A percentile compares a stretch with the other conserved stretches of the same genome.
phyloP scores from a whole-genome alignment of 225 moss, liverwort and hornwort species.

The Pseudisothecium myosuroides region DNA sequence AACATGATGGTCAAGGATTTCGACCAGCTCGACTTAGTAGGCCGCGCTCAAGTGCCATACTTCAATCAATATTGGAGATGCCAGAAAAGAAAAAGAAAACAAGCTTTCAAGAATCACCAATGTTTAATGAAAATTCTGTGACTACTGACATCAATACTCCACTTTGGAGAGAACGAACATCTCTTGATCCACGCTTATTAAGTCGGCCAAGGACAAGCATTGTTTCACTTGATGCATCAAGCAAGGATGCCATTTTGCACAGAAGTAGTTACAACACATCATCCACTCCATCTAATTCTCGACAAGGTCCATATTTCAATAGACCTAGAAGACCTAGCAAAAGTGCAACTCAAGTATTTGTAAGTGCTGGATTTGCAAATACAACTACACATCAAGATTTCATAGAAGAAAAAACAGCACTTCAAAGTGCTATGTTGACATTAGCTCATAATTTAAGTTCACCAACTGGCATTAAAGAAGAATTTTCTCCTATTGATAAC shows the following conservation, averaged over 20 bases:
- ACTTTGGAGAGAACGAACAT: background rate
- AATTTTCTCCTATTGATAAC: background rate
- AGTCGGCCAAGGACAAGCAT: background rate
- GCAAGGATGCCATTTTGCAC: background rate
- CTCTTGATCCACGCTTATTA: constrained; percentile 12
- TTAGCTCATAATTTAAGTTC: constrained; percentile 46
- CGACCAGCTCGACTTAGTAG: background rate
- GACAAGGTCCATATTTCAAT: background rate
- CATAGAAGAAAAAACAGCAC: constrained; percentile 33
- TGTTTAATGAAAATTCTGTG: background rate
- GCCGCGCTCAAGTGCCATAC: constrained; percentile 15
- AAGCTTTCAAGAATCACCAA: background rate
- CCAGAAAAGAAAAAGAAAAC: background rate
- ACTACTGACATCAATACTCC: background rate
- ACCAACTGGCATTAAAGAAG: background rate
- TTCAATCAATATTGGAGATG: constrained; percentile 18
- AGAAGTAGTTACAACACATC: constrained; percentile 23
- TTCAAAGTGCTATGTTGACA: constrained; percentile 65
- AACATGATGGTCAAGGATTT: background rate
- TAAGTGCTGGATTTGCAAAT: constrained; percentile 54
- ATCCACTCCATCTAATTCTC: background rate
- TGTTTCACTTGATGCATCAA: background rate
- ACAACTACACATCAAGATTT: constrained; percentile 28
- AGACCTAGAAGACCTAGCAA: constrained; percentile 25
- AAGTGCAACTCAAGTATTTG: constrained; percentile 23